Conservation (phyloP, 2,329 filamentous ascomycete genomes). For the Alternaria gansuensis region DNA sequence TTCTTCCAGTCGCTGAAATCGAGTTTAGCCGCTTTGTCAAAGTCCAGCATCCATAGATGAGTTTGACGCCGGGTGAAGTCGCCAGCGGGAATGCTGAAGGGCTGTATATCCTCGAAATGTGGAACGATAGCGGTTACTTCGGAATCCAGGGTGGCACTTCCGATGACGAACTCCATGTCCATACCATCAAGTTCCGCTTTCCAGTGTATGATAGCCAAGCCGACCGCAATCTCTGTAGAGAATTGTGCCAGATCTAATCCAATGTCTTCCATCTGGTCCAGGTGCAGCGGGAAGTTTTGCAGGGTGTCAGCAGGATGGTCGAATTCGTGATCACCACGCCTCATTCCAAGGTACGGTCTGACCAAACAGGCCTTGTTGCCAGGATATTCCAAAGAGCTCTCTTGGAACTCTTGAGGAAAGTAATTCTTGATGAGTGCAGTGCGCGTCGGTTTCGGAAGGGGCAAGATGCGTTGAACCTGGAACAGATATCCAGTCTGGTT, state of each 20-base stretch:
- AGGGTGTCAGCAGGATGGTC: slow-evolving; percentile 48
- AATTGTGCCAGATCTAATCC: slow-evolving; percentile 50
- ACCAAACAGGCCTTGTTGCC: slow-evolving; percentile 57
- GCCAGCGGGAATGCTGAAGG: no score
- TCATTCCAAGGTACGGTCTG: slow-evolving; percentile 59
- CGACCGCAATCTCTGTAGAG: slow-evolving; percentile 58
- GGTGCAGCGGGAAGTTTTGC: slow-evolving; percentile 60
- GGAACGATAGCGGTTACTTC: no score
- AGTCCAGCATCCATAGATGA: no score
- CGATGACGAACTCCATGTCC: slow-evolving; percentile 65
- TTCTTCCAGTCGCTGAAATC: no score
- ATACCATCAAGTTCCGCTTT: slow-evolving; percentile 57
- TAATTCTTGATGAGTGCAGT: no score
- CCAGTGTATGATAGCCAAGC: slow-evolving; percentile 63
- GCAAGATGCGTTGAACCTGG: no score
- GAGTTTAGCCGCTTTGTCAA: no score
- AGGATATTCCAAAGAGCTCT: not conserved
- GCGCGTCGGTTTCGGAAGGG: no score
- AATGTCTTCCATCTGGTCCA: slow-evolving; percentile 60
- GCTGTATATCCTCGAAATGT: no score
- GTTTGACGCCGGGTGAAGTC: no score
- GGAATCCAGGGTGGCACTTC: slow-evolving; percentile 8
- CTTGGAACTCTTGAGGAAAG: accelerated
- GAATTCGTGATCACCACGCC: slow-evolving; percentile 14
- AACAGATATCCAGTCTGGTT: no score